Evolutionary conservation across 1,139 yeast genomes (phyloP).

Genomic region (Sugiyamaella xylanicola): DNA sequence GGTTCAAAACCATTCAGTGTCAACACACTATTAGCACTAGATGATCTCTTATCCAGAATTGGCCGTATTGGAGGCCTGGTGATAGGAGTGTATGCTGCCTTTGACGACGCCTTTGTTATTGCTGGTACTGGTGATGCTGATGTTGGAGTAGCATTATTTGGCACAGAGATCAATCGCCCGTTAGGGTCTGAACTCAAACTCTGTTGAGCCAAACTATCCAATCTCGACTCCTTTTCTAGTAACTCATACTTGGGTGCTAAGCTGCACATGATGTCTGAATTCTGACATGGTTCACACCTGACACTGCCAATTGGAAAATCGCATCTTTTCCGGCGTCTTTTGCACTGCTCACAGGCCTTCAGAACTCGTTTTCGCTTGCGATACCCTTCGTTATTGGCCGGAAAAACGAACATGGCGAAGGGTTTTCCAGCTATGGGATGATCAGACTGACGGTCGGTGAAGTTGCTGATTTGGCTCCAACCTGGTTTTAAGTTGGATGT

Average conservation of each 20-base stretch:
- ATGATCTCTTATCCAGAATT: slow-evolving; percentile 17
- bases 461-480: slow-evolving; percentile 6
- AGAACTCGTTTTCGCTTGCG: slow-evolving; percentile 56
- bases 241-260: slow-evolving; percentile 40
- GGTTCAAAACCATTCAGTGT: slow-evolving; percentile 5
- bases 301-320: slow-evolving; percentile 37
- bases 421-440: neutral
- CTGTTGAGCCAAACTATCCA: slow-evolving; percentile 32
- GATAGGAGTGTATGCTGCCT: neutral
- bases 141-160: neutral
- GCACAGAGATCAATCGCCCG: slow-evolving; percentile 1
- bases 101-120: neutral
- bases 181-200: slow-evolving; percentile 3
- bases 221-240: slow-evolving; percentile 35
- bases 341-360: slow-evolving; percentile 55
- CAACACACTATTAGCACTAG: slow-evolving; percentile 20
- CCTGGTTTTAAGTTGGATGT: neutral
- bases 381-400: slow-evolving; percentile 59
- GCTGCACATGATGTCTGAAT: slow-evolving; percentile 39
- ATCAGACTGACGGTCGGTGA: neutral
- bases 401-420: slow-evolving; percentile 53
- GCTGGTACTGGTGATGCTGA: neutral
- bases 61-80: slow-evolving; percentile 14
- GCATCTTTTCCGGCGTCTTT: slow-evolving; percentile 46
- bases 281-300: slow-evolving; percentile 40